Conservation (phyloP, 2,329 filamentous ascomycete genomes). For the Bipolaris gigantea region DNA sequence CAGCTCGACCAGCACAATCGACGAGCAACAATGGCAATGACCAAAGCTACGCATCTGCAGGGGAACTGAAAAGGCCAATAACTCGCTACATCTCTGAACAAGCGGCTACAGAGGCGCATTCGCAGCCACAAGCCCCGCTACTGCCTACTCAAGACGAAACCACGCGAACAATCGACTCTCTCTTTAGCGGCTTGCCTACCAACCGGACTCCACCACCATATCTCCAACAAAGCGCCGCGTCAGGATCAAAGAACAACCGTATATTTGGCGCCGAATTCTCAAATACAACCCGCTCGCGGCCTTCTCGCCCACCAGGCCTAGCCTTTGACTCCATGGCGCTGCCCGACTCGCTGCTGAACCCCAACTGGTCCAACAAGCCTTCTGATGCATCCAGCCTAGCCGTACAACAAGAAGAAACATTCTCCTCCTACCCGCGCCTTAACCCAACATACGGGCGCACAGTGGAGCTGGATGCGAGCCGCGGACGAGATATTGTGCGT, state of each 20-base stretch:
- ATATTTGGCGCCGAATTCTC: slow-evolving; percentile 27
- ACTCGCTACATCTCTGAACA: background rate
- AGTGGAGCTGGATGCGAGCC: slow-evolving; percentile 38
- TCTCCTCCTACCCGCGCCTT: slow-evolving; percentile 38
- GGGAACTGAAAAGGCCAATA: background rate
- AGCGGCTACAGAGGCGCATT: slow-evolving; percentile 1
- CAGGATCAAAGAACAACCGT: slow-evolving; percentile 3
- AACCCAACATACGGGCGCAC: slow-evolving; percentile 47
- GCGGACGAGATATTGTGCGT: slow-evolving; percentile 51
- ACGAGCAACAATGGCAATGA: slow-evolving; percentile 10
- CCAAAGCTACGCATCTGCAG: background rate
- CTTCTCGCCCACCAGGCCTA: slow-evolving; percentile 6
- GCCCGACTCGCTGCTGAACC: slow-evolving; percentile 17
- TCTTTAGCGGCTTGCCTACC: slow-evolving; percentile 22
- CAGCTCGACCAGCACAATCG: slow-evolving; percentile 15
- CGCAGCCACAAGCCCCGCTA: background rate
- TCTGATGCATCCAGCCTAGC: slow-evolving; percentile 15
- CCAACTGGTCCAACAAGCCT: slow-evolving; percentile 23
- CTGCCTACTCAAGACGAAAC: slow-evolving; percentile 12
- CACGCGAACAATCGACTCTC: slow-evolving; percentile 27
- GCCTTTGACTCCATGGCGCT: slow-evolving; percentile 27
- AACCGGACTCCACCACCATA: slow-evolving; percentile 3
- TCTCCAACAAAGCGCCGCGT: background rate
- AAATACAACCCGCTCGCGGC: background rate
- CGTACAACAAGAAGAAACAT: slow-evolving; percentile 24